Base-by-base conservation (phyloP, 192 early-diverging fungal genomes). In the Podila epicladia region DNA sequence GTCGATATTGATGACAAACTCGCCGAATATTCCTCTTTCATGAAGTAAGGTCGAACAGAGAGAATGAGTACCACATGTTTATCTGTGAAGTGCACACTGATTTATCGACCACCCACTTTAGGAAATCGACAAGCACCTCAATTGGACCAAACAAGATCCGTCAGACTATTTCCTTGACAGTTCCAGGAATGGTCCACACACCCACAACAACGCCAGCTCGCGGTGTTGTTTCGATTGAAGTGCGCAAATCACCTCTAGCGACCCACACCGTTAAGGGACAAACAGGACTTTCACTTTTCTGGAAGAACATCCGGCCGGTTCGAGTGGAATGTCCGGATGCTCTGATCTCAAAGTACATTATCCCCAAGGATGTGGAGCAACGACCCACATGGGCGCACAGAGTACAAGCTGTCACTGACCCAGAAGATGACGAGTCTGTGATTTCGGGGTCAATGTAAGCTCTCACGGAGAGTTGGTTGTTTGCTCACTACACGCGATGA, bases 311-410 rank as follows among this genome's bases (percentile, higher is more conserved):
- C 41, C 35, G 66, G n/a, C 77, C 77, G 2, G 71, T 73, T 19
- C 59, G 77, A 59, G 77, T 73, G 1, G 77, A 80, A 28, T 80
- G 77, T 57, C 77, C 77, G 15, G 77, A 80, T 29, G 37, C 65
- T 0, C 5, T 55, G n/a, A 55, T 55, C 9, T 57, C 71, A 4
- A 62, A 63, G 55, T 58, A 59, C 13, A 80, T 73, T 28, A 80
- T 80, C 51, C 77, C 77, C 15, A 80, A 80, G 24, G 77, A 80
- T 55, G 77, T 80, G 7, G 77, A 80, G 37, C 29, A 49, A 11
- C 63, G 77, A 0, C 77, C 77, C 20, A 80, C 77, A n/a, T 80
- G 77, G 77, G 77, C 77, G 1, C 77, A 80, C 41, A 73, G 69
- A 38, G 61, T 80, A 37, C 75, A 79, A 55, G 37, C 75, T 28